Percentiles rank a stretch among this genome's conserved stretches.
Evolutionary conservation across 139 green algal species (phyloP).

Genomic region (Zygnema circumcarinatum): DNA sequence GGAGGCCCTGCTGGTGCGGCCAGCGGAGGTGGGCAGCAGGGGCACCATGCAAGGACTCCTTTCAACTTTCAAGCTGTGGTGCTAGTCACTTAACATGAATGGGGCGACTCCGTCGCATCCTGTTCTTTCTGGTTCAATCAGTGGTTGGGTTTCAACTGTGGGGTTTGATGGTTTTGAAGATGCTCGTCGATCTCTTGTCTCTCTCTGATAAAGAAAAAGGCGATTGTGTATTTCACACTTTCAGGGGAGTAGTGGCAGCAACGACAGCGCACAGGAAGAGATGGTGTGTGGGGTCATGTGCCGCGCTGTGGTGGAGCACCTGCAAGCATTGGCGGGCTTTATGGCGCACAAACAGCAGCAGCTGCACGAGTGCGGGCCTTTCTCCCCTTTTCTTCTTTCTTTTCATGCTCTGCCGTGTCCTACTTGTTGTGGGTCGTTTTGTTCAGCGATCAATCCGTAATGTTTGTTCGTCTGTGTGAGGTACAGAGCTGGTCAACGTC

Average conservation of each 20-base stretch:
- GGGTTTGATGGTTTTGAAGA: too few relatives aligned
- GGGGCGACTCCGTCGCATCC: too few relatives aligned
- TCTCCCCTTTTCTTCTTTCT: not conserved
- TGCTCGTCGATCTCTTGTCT: too few relatives aligned
- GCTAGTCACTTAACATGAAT: too few relatives aligned
- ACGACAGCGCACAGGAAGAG: not conserved
- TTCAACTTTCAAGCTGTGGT: too few relatives aligned
- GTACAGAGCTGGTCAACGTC: not conserved
- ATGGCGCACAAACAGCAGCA: conserved; percentile 12
- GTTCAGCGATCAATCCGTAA: not conserved
- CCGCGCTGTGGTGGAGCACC: not conserved
- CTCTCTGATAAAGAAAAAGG: too few relatives aligned
- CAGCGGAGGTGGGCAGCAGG: not conserved
- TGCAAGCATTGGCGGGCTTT: not conserved
- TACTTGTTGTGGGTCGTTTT: not conserved
- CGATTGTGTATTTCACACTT: too few relatives aligned
- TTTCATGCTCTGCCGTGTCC: not conserved
- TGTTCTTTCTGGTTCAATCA: too few relatives aligned
- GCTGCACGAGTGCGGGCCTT: conserved; percentile 4
- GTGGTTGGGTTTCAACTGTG: too few relatives aligned
- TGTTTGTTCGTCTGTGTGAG: not conserved
- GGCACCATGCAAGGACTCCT: too few relatives aligned
- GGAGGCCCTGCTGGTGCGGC: conserved; percentile 9
- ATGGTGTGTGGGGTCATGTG: not conserved
- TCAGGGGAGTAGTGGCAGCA: not conserved